Conservation (phyloP, 768 basidiomycete species). For the Fomitopsis serialis region DNA sequence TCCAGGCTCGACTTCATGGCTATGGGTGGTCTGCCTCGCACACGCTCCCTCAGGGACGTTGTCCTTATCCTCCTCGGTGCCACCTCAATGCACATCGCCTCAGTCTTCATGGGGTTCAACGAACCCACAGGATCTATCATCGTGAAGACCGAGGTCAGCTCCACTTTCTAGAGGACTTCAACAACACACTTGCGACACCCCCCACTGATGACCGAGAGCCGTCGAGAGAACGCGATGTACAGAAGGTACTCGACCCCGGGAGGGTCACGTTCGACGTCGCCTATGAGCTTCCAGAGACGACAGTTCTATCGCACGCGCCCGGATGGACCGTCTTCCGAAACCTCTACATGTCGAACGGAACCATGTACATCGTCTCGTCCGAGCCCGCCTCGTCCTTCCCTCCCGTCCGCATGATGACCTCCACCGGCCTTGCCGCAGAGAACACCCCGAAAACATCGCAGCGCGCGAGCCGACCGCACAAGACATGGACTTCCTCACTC, state of each 20-base stretch:
- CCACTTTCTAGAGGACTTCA: slow-evolving; percentile 5
- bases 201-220: slow-evolving; percentile 4
- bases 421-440: slow-evolving; percentile 53
- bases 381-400: slow-evolving; percentile 41
- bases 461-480: slow-evolving; percentile 60
- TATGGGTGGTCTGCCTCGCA: slow-evolving; percentile 22
- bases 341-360: slow-evolving; percentile 82
- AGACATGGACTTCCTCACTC: slow-evolving; percentile 58
- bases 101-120: slow-evolving; percentile 31
- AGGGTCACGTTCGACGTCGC: slow-evolving; percentile 11
- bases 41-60: slow-evolving; percentile 50
- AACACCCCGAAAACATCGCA: slow-evolving; percentile 62
- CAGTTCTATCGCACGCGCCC: slow-evolving; percentile 58
- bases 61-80: slow-evolving; percentile 57
- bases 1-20: slow-evolving; percentile 1
- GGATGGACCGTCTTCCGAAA: slow-evolving; percentile 86
- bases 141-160: slow-evolving; percentile 25
- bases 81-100: slow-evolving; percentile 47
- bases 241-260: not conserved
- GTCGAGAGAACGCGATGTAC: slow-evolving; percentile 1
- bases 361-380: slow-evolving; percentile 62
- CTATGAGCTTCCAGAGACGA: slow-evolving; percentile 42
- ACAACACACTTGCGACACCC: slow-evolving; percentile 3
- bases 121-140: slow-evolving; percentile 24
- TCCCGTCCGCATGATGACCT: slow-evolving; percentile 51